Conservation (phyloP, 495 filamentous ascomycete species). For the Pyrenula massariospora region DNA sequence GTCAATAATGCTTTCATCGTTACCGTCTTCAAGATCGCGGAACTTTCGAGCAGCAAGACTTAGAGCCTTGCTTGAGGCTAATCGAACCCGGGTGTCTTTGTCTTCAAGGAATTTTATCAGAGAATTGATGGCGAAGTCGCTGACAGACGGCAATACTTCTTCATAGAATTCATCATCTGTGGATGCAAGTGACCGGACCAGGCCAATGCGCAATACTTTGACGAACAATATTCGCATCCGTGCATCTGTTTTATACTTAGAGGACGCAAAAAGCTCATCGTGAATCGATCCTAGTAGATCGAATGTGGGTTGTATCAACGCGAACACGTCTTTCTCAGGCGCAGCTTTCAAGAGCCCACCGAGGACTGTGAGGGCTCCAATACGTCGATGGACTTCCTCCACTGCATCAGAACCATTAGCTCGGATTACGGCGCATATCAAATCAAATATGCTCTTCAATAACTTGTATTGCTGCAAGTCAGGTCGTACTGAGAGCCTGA, state of each 20-base stretch:
- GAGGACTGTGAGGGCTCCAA: slow-evolving; percentile 70
- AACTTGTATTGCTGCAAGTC: slow-evolving; percentile 80
- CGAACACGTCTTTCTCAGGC: slow-evolving; percentile 31
- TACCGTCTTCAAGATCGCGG: slow-evolving; percentile 47
- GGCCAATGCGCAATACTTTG: background rate
- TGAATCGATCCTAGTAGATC: slow-evolving; percentile 32
- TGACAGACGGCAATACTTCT: background rate
- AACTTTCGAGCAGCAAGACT: slow-evolving; percentile 66
- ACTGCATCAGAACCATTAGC: slow-evolving; percentile 36
- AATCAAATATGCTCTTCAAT: slow-evolving; percentile 34
- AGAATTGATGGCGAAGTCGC: slow-evolving; percentile 56
- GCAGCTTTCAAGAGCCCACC: slow-evolving; percentile 46
- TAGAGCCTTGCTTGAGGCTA: slow-evolving; percentile 85
- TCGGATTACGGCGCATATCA: background rate
- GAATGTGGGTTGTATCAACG: slow-evolving; percentile 39
- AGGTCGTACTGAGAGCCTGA: slow-evolving; percentile 64
- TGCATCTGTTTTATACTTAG: background rate
- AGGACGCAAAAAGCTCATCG: slow-evolving; percentile 36
- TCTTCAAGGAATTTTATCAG: slow-evolving; percentile 48
- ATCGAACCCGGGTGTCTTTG: slow-evolving; percentile 77
- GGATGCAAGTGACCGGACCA: background rate
- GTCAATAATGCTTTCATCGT: slow-evolving; percentile 77
- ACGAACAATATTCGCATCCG: background rate
- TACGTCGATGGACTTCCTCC: slow-evolving; percentile 9
- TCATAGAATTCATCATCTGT: background rate